Conservation (phyloP, 495 filamentous ascomycete genomes). For the Aspergillus asperescens region DNA sequence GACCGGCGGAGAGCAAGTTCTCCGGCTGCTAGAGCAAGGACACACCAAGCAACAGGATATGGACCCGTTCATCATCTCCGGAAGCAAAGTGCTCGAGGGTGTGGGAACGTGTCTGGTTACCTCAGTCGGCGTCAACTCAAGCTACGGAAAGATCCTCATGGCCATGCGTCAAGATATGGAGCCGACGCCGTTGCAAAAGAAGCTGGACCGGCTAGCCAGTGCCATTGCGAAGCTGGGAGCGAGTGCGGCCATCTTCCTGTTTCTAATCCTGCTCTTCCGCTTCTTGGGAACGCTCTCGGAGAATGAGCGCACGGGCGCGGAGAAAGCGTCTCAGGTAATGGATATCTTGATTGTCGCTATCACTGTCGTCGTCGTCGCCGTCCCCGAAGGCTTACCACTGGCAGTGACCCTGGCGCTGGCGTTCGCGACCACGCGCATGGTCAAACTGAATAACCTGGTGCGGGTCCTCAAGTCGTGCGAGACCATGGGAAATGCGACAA, state of each 20-base stretch:
- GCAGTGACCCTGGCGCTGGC: conserved; percentile 64
- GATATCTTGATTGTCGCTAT: conserved; percentile 64
- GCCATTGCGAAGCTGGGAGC: conserved; percentile 57
- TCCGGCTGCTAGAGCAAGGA: conserved; percentile 65
- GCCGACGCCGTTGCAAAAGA: conserved; percentile 59
- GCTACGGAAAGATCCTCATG: conserved; percentile 82
- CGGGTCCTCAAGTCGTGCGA: conserved; percentile 62
- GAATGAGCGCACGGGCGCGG: conserved; percentile 43
- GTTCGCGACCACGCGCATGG: conserved; percentile 64
- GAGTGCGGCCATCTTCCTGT: conserved; percentile 2
- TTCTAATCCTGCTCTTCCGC: neutral
- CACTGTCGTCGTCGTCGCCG: conserved; percentile 66
- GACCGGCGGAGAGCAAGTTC: conserved; percentile 69
- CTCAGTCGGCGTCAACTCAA: conserved; percentile 72
- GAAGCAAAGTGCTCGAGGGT: conserved; percentile 87
- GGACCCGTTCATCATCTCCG: conserved; percentile 92
- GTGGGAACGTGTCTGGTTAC: conserved; percentile 78
- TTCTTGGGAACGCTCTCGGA: neutral
- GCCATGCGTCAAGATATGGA: conserved; percentile 78
- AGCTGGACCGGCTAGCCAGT: conserved; percentile 56
- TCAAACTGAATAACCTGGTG: conserved; percentile 67
- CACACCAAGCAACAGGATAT: conserved; percentile 57
- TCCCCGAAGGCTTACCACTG: conserved; percentile 64
- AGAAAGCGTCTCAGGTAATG: conserved; percentile 65
- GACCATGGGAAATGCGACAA: conserved; percentile 70